Evolutionary conservation across 768 basidiomycete species (phyloP).

Genomic region (Tylopilus plumbeoviolaceoides): DNA sequence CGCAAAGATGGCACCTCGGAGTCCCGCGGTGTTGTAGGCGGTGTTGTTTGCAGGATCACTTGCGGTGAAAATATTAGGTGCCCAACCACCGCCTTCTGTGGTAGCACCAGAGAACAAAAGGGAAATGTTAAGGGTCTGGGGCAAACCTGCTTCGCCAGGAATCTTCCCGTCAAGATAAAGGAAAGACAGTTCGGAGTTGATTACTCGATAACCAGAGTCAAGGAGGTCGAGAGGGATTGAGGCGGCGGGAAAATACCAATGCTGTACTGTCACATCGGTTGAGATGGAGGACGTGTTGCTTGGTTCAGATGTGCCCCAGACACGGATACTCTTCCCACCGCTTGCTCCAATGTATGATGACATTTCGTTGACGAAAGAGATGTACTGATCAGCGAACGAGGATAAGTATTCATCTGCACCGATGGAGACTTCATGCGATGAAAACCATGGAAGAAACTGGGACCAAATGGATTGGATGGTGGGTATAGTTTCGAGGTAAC

Average conservation of each 20-base stretch:
- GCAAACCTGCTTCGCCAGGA: conserved; percentile 30
- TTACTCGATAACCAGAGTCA: conserved; percentile 33
- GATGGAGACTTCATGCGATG: conserved; percentile 40
- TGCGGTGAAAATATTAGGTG: conserved; percentile 33
- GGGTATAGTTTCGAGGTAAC: conserved; percentile 39
- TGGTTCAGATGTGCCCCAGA: conserved; percentile 41
- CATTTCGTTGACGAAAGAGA: conserved; percentile 42
- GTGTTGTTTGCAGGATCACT: conserved; percentile 33
- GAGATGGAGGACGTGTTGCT: conserved; percentile 34
- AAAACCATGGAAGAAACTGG: conserved; percentile 38
- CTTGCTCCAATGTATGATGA: conserved; percentile 31
- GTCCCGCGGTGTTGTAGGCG: conserved; percentile 19
- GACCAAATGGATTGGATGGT: conserved; percentile 42
- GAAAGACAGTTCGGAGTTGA: conserved; percentile 35
- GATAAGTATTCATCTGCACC: conserved; percentile 42
- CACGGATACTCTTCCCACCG: conserved; percentile 37
- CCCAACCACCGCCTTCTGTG: conserved; percentile 30
- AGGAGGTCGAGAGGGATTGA: conserved; percentile 34
- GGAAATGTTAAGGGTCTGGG: conserved; percentile 29
- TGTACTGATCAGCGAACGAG: conserved; percentile 38
- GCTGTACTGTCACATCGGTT: conserved; percentile 41
- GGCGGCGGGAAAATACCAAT: conserved; percentile 37
- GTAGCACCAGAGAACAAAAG: conserved; percentile 28
- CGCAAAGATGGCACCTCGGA: conserved; percentile 35
- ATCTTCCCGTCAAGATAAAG: conserved; percentile 38